Evolutionary conservation across 1,139 yeast genomes (phyloP), one percentile per base, ranked within the genome.

Genomic region (Magnusiomyces tetraspermus): DNA sequence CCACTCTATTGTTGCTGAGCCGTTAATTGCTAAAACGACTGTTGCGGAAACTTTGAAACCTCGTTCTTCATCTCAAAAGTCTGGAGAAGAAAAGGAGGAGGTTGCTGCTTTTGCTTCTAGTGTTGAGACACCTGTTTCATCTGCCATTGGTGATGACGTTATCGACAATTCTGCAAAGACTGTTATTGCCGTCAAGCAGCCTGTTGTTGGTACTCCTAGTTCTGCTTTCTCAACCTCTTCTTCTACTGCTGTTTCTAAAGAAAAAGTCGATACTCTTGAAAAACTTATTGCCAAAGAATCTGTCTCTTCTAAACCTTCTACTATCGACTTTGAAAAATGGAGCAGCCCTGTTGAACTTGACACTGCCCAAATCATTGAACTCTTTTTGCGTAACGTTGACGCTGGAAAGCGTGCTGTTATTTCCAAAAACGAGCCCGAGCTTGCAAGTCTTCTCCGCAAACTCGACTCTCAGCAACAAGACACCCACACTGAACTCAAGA

Each of bases 361-460:
- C 28, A 63, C 61, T 46, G 59, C 57, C 52, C 70, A 63, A 46
- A 68, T 64, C 38, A 62, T 59, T 57, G 64, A 52, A 51, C 62
- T 60, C 45, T 68, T 54, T 57, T 62, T 55, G 57, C 67, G 58
- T 54, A 70, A 61, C 59, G 66, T 58, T 51, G 70, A 60, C 55
- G 63, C 51, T 38, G 67, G 56, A 55, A 69, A 59, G 60, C 61
- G 44, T 24, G 46, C 50, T 11, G 45, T 63, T 43, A 51, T 61
- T 48, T 61, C 57, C 1, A 55, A 56, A 6, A 58, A 59, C 17
- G 50, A 58, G 28, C 64, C 65, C 6, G 57, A 59, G 37, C 64
- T 64, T 54, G 64, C 67, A 36, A 51, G 51, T 24, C 57, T 60
- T 43, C 55, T 65, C 24, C 60, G 57, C 47, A 50, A 43, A 1